phyloP scores from a whole-genome alignment of 148 eudicot species.

The Spergularia bocconei region DNA sequence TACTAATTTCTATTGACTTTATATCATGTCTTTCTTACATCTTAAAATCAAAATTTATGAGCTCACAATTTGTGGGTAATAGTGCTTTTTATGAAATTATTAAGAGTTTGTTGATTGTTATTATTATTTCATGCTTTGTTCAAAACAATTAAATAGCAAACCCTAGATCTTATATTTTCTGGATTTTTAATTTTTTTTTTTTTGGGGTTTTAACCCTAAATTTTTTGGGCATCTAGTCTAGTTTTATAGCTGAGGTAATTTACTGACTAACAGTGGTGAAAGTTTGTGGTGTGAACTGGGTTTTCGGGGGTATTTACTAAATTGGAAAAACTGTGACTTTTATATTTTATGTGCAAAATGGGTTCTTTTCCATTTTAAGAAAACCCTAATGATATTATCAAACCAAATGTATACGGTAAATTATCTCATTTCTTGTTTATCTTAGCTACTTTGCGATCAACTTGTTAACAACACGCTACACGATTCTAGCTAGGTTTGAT shows the following conservation, averaged over 20 bases:
- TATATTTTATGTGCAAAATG: constrained; percentile 37
- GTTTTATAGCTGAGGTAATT: constrained; percentile 23
- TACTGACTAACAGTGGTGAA: constrained; percentile 9
- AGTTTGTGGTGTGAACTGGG: constrained; percentile 28
- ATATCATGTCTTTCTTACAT: constrained; percentile 1
- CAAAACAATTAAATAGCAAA: constrained; percentile 11
- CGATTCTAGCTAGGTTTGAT: constrained; percentile 2
- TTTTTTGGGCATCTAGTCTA: constrained; percentile 2
- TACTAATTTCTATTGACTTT: constrained; percentile 14
- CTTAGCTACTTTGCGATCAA: neutral
- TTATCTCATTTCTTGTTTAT: constrained; percentile 1
- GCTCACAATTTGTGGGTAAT: neutral
- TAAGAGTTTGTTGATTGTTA: neutral
- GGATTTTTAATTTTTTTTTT: constrained; percentile 13
- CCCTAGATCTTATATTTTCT: constrained; percentile 35
- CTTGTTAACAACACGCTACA: neutral
- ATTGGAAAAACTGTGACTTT: constrained; percentile 22
- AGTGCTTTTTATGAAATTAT: constrained; percentile 6
- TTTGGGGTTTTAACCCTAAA: constrained; percentile 23
- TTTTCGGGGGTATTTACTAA: constrained; percentile 27
- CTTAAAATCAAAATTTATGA: neutral
- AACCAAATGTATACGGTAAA: constrained; percentile 5
- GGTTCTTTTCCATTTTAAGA: constrained; percentile 16
- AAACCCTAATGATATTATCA: constrained; percentile 32
- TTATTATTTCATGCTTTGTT: constrained; percentile 14